A percentile compares a stretch with the other conserved stretches of the same genome.
Conservation (phyloP, 169 alveolate species). For the Plasmodium cynomolgi region DNA sequence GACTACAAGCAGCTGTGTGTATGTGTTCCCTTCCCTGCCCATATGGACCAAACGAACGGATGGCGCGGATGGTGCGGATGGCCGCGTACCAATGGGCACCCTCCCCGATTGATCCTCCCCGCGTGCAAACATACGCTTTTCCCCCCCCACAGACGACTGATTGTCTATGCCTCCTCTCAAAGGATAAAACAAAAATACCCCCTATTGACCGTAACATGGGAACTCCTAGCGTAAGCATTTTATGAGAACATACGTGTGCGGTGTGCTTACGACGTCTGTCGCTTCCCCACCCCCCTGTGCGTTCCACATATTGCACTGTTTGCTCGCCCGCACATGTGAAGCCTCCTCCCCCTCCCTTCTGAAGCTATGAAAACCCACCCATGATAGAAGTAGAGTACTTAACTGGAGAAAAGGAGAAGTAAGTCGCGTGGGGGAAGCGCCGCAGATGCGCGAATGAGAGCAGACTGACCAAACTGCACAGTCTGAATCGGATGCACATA, state of each 20-base stretch:
- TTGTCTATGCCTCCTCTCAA: conserved; percentile 82
- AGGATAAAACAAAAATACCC: conserved; percentile 81
- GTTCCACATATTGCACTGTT: neutral
- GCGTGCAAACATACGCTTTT: neutral
- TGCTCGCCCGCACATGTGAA: neutral
- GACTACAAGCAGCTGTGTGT: neutral
- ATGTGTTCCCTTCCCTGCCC: neutral
- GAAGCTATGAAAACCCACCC: conserved; percentile 72
- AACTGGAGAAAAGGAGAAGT: conserved; percentile 19
- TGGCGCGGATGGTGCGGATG: neutral
- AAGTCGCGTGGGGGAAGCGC: neutral
- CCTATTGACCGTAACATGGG: conserved; percentile 84
- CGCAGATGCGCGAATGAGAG: neutral
- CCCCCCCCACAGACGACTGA: conserved; percentile 76
- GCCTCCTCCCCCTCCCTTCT: neutral
- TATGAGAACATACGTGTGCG: neutral
- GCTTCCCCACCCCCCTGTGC: neutral
- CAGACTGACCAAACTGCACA: neutral
- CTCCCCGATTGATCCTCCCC: neutral
- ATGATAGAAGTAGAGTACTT: conserved; percentile 70
- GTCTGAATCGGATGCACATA: neutral
- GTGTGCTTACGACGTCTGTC: neutral
- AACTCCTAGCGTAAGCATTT: conserved; percentile 78
- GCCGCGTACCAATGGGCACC: neutral
- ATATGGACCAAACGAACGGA: neutral